Percentiles rank a stretch among this genome's conserved stretches.
Evolutionary conservation across 148 eudicot genomes (phyloP).

Genomic region (Fagopyrum esculentum): DNA sequence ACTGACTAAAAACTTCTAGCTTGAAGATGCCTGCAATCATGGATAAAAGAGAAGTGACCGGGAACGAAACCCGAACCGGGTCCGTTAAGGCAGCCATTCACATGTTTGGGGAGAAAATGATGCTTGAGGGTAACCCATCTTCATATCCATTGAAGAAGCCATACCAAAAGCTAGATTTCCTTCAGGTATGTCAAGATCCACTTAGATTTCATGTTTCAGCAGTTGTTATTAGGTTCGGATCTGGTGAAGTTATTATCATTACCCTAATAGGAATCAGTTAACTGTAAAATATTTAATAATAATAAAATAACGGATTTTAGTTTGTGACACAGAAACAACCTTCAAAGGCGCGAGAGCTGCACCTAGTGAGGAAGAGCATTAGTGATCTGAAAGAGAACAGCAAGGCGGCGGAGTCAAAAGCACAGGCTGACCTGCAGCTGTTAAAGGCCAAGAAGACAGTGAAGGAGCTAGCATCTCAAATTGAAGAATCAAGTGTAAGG

Average conservation of each 20-base stretch:
- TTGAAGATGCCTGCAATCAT: not conserved
- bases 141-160: slow-evolving; percentile 1
- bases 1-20: not conserved
- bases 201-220: not conserved
- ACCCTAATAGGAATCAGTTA: too few species aligned
- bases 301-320: not conserved
- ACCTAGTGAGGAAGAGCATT: slow-evolving; percentile 42
- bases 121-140: not conserved
- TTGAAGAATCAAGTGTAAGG: slow-evolving; percentile 44
- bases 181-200: not conserved
- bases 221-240: too few species aligned
- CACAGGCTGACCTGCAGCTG: slow-evolving; percentile 53
- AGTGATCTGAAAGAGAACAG: slow-evolving; percentile 32
- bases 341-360: slow-evolving; percentile 52
- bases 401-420: slow-evolving; percentile 33
- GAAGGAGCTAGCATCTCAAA: slow-evolving; percentile 37
- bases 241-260: not conserved
- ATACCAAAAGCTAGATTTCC: slow-evolving; percentile 3
- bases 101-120: slow-evolving; percentile 15
- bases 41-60: not conserved
- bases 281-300: not conserved
- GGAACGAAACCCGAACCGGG: slow-evolving; percentile 10
- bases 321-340: slow-evolving; percentile 25
- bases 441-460: slow-evolving; percentile 44
- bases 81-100: slow-evolving; percentile 14